These are phyloP conservation scores for Hymenoscyphus linearis DNA, from an alignment of 2,329 filamentous ascomycete species.

Conservation along the genomic window DNA sequence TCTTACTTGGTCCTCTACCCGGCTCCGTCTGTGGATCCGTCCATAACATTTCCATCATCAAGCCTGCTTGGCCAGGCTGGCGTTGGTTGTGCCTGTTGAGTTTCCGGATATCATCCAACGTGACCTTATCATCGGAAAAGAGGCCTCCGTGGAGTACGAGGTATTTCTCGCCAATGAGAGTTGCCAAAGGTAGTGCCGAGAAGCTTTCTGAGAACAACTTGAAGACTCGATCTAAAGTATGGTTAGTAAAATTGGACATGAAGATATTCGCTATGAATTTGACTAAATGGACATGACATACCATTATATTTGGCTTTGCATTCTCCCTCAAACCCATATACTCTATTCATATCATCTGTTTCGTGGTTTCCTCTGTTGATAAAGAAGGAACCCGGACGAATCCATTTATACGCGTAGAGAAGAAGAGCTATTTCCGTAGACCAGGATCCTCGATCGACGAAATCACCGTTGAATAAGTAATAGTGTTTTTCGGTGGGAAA, in stretches of 20 bases:
- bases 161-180: slow-evolving; percentile 84
- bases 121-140: slow-evolving; percentile 91
- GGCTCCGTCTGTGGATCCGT: slow-evolving; percentile 86
- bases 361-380: slow-evolving; percentile 98
- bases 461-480: slow-evolving; percentile 98
- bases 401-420: slow-evolving; percentile 95
- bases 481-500: slow-evolving; percentile 78
- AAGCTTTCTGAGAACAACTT: slow-evolving; percentile 98
- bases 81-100: slow-evolving; percentile 85
- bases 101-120: slow-evolving; percentile 89
- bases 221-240: slow-evolving; percentile 58
- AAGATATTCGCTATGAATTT: not conserved
- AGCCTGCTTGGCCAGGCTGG: slow-evolving; percentile 84
- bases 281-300: slow-evolving; percentile 35
- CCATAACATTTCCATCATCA: slow-evolving; percentile 99
- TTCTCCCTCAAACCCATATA: slow-evolving; percentile 97
- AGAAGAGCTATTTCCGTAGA: slow-evolving; percentile 94
- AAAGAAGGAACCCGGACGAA: slow-evolving; percentile 83
- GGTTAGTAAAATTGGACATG: slow-evolving; percentile 4
- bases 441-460: slow-evolving; percentile 96
- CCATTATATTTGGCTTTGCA: slow-evolving; percentile 96
- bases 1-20: slow-evolving; percentile 89
- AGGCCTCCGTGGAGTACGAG: slow-evolving; percentile 90
- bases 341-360: slow-evolving; percentile 98
- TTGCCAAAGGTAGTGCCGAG: slow-evolving; percentile 87